Evolutionary conservation across 768 basidiomycete genomes (phyloP).

Genomic region (Pulveroboletus sp.): DNA sequence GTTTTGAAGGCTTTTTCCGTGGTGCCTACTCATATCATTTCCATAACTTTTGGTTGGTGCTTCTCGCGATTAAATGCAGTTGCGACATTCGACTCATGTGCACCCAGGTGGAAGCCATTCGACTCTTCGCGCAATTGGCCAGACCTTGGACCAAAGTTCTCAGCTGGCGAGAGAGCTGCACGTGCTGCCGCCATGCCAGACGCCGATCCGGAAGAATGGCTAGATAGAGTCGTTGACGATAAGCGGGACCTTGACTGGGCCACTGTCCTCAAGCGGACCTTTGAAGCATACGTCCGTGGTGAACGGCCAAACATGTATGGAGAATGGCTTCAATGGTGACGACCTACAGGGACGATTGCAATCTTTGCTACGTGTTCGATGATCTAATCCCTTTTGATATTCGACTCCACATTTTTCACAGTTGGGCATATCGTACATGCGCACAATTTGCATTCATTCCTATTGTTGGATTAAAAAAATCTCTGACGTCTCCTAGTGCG

Average conservation of each 20-base stretch:
- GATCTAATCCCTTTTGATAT: constrained; percentile 30
- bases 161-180: constrained; percentile 65
- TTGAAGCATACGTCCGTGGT: constrained; percentile 87
- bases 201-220: constrained; percentile 32
- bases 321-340: constrained; percentile 61
- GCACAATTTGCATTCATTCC: constrained; percentile 22
- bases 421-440: constrained; percentile 26
- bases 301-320: constrained; percentile 96
- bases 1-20: constrained; percentile 93
- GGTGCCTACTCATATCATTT: constrained; percentile 96
- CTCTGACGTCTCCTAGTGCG: constrained; percentile 19
- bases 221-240: constrained; percentile 52
- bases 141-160: constrained; percentile 80
- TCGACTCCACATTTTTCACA: constrained; percentile 20
- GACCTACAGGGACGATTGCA: constrained; percentile 2
- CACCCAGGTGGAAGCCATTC: constrained; percentile 88
- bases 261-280: constrained; percentile 91
- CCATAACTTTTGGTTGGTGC: constrained; percentile 82
- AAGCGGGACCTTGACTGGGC: constrained; percentile 86
- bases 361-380: constrained; percentile 14
- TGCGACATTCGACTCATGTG: not conserved
- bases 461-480: constrained; percentile 32
- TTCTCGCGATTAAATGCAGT: not conserved
- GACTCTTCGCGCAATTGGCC: constrained; percentile 94
- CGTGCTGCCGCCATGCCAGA: constrained; percentile 41